These are phyloP conservation scores for Meredithiella fracta DNA, from an alignment of 2,329 filamentous ascomycete genomes.

Conservation along the genomic window DNA sequence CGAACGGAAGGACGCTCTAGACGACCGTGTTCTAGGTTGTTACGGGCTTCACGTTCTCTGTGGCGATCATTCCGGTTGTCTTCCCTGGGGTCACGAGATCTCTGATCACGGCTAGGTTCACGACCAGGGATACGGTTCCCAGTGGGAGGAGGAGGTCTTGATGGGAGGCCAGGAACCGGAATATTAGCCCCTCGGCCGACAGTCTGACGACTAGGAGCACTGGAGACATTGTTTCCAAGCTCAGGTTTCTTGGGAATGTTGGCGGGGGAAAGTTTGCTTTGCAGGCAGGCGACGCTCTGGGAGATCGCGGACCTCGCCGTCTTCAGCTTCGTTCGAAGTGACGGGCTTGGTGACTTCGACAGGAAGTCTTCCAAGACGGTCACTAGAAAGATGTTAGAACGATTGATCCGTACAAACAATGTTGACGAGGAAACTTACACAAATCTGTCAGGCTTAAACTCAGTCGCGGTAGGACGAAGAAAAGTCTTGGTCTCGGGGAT, in stretches of 20 bases:
- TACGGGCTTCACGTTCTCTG: conserved; percentile 10
- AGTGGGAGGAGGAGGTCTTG: conserved; percentile 12
- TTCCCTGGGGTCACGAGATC: conserved; percentile 8
- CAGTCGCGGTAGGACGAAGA: conserved; percentile 42
- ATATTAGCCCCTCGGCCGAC: neutral
- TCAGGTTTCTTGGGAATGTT: conserved; percentile 12
- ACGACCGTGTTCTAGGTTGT: conserved; percentile 11
- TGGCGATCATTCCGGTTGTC: conserved; percentile 3
- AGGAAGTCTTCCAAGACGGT: neutral
- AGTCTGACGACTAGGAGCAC: neutral
- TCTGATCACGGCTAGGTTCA: conserved; percentile 6
- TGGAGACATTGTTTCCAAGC: neutral
- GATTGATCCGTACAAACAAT: conserved; percentile 8
- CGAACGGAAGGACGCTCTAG: conserved; percentile 16
- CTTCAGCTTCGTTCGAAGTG: conserved; percentile 40
- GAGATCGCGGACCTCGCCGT: conserved; percentile 43
- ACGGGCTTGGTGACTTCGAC: neutral
- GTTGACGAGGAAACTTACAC: conserved; percentile 16
- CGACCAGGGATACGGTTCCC: neutral
- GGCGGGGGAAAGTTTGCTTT: conserved; percentile 20
- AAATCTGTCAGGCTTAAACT: conserved; percentile 44
- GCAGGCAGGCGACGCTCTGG: conserved; percentile 15
- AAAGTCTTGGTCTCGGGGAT: conserved; percentile 20
- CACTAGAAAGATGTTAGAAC: neutral
- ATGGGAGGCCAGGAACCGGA: conserved; percentile 7